Evolutionary conservation across 2,329 filamentous ascomycete genomes (phyloP).

Genomic region (Endoconidiophora polonica): DNA sequence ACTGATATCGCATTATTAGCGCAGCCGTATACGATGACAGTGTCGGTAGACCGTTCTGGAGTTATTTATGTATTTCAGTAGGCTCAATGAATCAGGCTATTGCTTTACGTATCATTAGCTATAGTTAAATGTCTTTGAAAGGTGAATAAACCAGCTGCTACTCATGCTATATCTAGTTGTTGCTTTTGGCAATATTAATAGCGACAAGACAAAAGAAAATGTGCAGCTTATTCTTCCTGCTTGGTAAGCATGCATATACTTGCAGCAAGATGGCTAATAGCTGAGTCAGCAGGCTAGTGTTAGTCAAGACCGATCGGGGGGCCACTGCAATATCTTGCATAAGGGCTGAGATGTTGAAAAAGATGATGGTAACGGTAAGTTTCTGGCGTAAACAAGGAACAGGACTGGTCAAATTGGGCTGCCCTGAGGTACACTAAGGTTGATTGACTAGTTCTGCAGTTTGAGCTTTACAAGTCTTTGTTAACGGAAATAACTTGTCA

Average conservation of each 20-base stretch:
- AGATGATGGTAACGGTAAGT: background rate
- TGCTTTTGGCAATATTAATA: too few relatives aligned
- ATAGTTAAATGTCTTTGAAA: too few relatives aligned
- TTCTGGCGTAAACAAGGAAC: background rate
- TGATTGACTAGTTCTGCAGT: background rate
- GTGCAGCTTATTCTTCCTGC: too few relatives aligned
- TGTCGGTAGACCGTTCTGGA: constrained; percentile 77
- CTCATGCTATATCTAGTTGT: too few relatives aligned
- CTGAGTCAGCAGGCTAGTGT: background rate
- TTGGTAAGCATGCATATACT: background rate
- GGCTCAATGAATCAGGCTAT: background rate
- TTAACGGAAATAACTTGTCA: background rate
- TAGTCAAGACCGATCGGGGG: background rate
- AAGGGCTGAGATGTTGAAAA: background rate
- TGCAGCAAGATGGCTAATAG: background rate
- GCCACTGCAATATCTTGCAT: background rate
- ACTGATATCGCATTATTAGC: constrained; percentile 80
- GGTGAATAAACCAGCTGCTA: too few relatives aligned
- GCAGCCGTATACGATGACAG: constrained; percentile 78
- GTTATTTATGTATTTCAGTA: constrained; percentile 68
- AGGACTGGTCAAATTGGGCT: background rate
- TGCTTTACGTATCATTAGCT: too few relatives aligned
- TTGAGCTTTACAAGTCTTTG: background rate
- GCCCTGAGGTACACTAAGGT: background rate
- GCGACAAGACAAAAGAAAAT: too few relatives aligned